Evolutionary conservation across 192 early-diverging fungal genomes (phyloP).

Genomic region (Spizellomyces sp.): DNA sequence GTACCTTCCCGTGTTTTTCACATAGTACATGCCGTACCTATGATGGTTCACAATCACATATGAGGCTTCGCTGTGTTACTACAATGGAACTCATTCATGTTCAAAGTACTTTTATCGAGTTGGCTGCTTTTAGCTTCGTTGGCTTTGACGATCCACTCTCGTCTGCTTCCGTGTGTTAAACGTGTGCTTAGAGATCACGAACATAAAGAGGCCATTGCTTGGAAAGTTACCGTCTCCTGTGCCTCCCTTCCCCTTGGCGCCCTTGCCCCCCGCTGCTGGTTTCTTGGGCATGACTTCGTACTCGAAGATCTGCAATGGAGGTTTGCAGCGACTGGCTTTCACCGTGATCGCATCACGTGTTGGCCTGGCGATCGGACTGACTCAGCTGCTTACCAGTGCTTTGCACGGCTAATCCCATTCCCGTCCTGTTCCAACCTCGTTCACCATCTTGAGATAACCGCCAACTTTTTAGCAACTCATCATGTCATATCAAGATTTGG

Average conservation of each 20-base stretch:
- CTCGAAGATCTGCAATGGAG: neutral
- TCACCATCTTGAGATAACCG: neutral
- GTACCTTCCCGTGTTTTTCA: conserved; percentile 39
- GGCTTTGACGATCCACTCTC: conserved; percentile 12
- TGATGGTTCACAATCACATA: neutral
- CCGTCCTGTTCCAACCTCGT: neutral
- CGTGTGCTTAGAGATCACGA: neutral
- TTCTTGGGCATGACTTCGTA: neutral
- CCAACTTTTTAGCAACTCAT: neutral
- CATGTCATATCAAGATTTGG: conserved; percentile 13
- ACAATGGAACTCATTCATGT: neutral
- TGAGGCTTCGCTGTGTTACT: neutral
- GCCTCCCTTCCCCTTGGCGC: neutral
- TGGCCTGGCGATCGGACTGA: too few relatives aligned
- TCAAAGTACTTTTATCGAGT: conserved; percentile 22
- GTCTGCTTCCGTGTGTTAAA: neutral
- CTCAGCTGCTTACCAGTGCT: too few relatives aligned
- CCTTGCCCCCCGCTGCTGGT: conserved; percentile 14
- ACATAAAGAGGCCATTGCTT: neutral
- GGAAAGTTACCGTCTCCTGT: neutral
- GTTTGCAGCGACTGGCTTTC: too few relatives aligned
- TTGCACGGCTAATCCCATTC: too few relatives aligned
- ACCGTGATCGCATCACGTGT: too few relatives aligned
- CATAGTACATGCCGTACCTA: conserved; percentile 40
- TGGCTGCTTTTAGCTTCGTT: conserved; percentile 34